Conservation (phyloP, 2,329 filamentous ascomycete genomes). For the Colletotrichum caudatum region DNA sequence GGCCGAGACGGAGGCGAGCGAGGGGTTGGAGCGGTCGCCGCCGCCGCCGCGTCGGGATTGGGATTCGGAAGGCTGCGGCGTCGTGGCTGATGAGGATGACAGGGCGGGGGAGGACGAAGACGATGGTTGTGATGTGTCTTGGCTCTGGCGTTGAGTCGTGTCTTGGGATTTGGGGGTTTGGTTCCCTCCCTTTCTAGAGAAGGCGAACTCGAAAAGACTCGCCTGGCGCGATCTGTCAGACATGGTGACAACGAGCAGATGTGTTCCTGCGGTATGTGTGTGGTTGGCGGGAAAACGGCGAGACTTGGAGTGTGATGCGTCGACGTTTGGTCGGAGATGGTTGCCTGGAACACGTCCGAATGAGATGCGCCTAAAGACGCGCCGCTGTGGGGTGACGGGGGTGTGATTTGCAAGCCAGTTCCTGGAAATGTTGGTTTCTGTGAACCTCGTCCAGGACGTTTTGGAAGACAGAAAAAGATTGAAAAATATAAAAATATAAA, state of each 20-base stretch:
- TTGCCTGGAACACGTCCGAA: constrained; percentile 5
- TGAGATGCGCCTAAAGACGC: background rate
- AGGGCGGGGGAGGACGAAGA: background rate
- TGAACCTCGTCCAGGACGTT: background rate
- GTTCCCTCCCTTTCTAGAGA: constrained; percentile 9
- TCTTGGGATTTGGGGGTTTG: background rate
- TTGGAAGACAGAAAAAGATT: too few relatives aligned
- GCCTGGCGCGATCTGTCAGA: constrained; percentile 21
- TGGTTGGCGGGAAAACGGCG: background rate
- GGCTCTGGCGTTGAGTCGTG: background rate
- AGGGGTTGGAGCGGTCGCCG: constrained; percentile 24
- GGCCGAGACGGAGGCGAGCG: constrained; percentile 50
- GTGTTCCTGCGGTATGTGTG: too few relatives aligned
- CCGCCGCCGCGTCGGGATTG: constrained; percentile 1
- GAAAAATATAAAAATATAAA: too few relatives aligned
- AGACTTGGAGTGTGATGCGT: background rate
- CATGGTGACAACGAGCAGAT: background rate
- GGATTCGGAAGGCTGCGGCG: background rate
- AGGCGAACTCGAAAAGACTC: constrained; percentile 25
- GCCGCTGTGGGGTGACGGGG: background rate
- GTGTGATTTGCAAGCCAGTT: background rate
- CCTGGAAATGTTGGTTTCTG: background rate
- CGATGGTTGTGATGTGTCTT: background rate
- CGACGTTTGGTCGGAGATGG: background rate
- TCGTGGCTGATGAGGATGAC: background rate